Base-by-base conservation (phyloP, 305 asterid genomes). In the Withania somnifera region DNA sequence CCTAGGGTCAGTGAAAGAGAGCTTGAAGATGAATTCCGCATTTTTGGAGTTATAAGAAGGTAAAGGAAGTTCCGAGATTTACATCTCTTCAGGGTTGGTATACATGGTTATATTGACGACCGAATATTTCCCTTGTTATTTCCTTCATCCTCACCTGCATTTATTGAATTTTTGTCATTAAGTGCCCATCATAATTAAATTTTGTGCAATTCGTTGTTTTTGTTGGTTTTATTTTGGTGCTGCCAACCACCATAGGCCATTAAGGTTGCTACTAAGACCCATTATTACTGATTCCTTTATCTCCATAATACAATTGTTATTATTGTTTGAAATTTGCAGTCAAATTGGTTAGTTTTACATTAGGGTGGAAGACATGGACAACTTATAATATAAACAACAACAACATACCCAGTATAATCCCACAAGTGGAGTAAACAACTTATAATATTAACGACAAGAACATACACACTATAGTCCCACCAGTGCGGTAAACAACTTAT, bases 11-110 rank as follows among this genome's bases (percentile, higher is more conserved):
- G 91, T 30, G 98, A 95, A 82, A 92, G 97, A 34, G 98, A 95
- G 30, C 97, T 95, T 15, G 98, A 95, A 88, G 98, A 95, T 85
- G 98, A 91, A 85, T 95, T 93, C 83, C 98, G 98, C 50, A 88
- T 77, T 1, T 95, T 89, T 83, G 98, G 99, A 81, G 93, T 91
- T 54, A 92, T 95, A 76, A 86, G 98, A 85, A 95, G 98, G 98
- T 95, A 85, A 81, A 40, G 15, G 64, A 63, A 50, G 17, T 10
- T 30, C 42, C 2, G 47, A 17, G 10, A 15, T 47, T n/a, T 8
- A 15, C 14, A 26, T 47, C n/a, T n/a, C n/a, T n/a, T n/a, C n/a
- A n/a, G n/a, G n/a, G n/a, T 47, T 73, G 19, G 40, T 71, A 47
- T 47, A 1, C 60, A 7, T 73, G n/a, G n/a, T n/a, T n/a, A n/a